phyloP scores from a whole-genome alignment of 169 alveolate genomes.

The Plasmodium berghei region DNA sequence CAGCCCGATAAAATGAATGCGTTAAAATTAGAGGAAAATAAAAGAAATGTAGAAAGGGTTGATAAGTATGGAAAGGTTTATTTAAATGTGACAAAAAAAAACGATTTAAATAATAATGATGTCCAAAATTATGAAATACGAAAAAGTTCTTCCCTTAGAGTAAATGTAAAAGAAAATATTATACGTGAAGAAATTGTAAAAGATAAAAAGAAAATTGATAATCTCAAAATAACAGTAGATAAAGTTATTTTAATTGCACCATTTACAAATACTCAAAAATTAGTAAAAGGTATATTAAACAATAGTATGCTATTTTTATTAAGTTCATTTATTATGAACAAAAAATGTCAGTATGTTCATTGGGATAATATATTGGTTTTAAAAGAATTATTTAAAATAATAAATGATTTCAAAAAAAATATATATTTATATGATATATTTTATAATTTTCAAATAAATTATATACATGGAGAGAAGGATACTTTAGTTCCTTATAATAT shows the following conservation, averaged over 20 bases:
- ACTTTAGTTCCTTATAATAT: conserved; percentile 59
- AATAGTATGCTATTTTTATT: conserved; percentile 55
- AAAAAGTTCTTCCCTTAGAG: no score
- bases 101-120: no score
- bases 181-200: background rate
- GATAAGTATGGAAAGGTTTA: no score
- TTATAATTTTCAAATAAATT: conserved; percentile 50
- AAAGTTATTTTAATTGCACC: conserved; percentile 63
- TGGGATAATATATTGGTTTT: conserved; percentile 65
- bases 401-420: conserved; percentile 46
- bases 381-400: conserved; percentile 50
- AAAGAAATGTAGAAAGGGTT: no score
- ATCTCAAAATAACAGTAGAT: conserved; percentile 44
- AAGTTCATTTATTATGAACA: conserved; percentile 67
- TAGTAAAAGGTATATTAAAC: conserved; percentile 53
- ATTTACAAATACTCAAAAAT: conserved; percentile 70
- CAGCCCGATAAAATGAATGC: no score
- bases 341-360: conserved; percentile 68
- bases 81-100: no score
- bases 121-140: no score
- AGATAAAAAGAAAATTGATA: conserved; percentile 1
- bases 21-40: no score
- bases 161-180: background rate
- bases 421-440: conserved; percentile 33
- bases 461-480: conserved; percentile 70